Evolutionary conservation across 345 rosid species (phyloP), one percentile per base, ranked within the genome.

Genomic region (Theobroma cacao): DNA sequence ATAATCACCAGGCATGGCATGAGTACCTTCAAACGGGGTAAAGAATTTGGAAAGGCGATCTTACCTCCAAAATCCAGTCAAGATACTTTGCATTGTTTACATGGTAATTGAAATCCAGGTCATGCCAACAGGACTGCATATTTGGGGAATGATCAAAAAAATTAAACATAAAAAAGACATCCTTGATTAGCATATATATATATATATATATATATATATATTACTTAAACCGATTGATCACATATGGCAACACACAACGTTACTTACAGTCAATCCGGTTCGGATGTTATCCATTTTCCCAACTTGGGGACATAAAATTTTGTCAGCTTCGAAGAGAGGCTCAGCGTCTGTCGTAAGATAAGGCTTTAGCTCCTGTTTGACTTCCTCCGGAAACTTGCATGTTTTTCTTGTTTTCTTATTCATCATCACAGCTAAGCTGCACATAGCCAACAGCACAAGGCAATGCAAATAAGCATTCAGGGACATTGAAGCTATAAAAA

Each of bases 31-130:
- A 10, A 43, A 43, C 48, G 11, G 52, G 14, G 14, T 11, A 22
- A n/a, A n/a, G n/a, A n/a, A n/a, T n/a, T n/a, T n/a, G n/a, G n/a
- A n/a, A n/a, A n/a, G n/a, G n/a, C n/a, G n/a, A n/a, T n/a, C n/a
- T n/a, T 12, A 40, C 71, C 71, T 66, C 71, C 71, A 66, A 66
- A 66, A 66, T 66, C 71, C 71, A 65, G 48, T 65, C 70, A 65
- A 65, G 48, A 38, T 65, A 65, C 48, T 38, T 65, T 3, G 70
- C 70, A 65, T 65, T 65, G 48, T 65, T 65, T 26, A 65, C 70
- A n/a, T 65, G 70, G 48, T 65, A 38, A 22, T 65, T 65, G 45
- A n/a, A 45, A 38, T 65, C 70, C 43, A 65, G 10, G 43, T 65
- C 70, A 38, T 40, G 41, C 71, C 71, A 40, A n/a, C 71, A 31